A percentile compares a stretch with the other conserved stretches of the same genome.
phyloP scores from a whole-genome alignment of 2,329 filamentous ascomycete species.

The Ceratocystis ficicola region DNA sequence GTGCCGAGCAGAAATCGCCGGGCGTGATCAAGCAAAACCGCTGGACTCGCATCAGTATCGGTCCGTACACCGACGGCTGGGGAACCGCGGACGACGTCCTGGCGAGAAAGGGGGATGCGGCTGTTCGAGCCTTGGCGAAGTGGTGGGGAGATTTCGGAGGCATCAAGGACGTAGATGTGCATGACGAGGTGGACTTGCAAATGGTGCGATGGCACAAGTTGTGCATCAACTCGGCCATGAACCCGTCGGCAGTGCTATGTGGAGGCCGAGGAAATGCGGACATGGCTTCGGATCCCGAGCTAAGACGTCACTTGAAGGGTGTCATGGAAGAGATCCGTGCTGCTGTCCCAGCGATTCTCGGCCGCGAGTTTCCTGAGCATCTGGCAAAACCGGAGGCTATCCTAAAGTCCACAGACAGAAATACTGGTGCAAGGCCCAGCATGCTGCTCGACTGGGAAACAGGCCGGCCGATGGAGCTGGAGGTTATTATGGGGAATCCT shows the following conservation, averaged over 20 bases:
- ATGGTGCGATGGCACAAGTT: conserved; percentile 65
- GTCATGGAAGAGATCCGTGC: conserved; percentile 59
- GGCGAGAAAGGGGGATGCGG: conserved; percentile 30
- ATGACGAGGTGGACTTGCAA: conserved; percentile 55
- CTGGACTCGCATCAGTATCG: conserved; percentile 61
- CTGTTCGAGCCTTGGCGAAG: conserved; percentile 40
- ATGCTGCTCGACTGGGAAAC: conserved; percentile 62
- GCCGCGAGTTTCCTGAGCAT: conserved; percentile 44
- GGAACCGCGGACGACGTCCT: conserved; percentile 28
- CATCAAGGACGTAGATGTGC: conserved; percentile 52
- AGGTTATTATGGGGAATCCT: conserved; percentile 61
- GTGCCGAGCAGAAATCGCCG: conserved; percentile 51
- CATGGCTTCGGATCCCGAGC: conserved; percentile 52
- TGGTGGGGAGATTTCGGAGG: conserved; percentile 45
- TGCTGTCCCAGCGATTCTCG: conserved; percentile 51
- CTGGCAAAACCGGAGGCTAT: conserved; percentile 53
- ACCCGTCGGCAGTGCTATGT: conserved; percentile 56
- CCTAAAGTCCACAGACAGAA: conserved; percentile 49
- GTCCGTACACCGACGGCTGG: conserved; percentile 47
- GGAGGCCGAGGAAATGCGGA: conserved; percentile 52
- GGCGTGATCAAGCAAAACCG: conserved; percentile 57
- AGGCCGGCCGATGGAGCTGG: conserved; percentile 54
- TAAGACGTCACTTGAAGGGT: conserved; percentile 48
- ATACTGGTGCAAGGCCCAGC: conserved; percentile 50
- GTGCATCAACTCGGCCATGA: conserved; percentile 64